Percentiles rank a stretch among this genome's conserved stretches.
These are phyloP conservation scores for Leptographium lundbergii DNA, from an alignment of 2,329 filamentous ascomycete species.

Conservation along the genomic window DNA sequence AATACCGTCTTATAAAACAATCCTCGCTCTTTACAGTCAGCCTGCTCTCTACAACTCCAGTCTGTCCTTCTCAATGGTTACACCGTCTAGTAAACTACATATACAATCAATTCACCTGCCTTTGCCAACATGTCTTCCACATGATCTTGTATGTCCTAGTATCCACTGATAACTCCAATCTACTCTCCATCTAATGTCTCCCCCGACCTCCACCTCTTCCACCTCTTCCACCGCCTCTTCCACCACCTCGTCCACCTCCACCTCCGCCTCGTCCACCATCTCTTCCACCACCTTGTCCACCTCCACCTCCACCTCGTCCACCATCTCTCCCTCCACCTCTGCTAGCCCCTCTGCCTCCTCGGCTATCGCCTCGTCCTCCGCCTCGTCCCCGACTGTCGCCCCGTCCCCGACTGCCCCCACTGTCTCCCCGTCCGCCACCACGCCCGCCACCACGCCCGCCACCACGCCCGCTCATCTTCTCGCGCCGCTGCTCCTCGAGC, in stretches of 20 bases:
- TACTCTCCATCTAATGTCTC: background rate
- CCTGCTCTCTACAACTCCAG: no score
- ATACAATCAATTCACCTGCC: no score
- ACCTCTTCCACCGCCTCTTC: background rate
- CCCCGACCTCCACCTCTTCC: background rate
- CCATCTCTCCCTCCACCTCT: constrained; percentile 1
- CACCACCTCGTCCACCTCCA: background rate
- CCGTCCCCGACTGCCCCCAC: constrained; percentile 1
- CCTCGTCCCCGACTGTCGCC: background rate
- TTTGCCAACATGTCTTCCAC: no score
- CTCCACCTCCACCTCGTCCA: background rate
- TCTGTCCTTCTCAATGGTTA: no score
- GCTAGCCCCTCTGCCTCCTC: background rate
- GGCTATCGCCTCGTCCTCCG: constrained; percentile 1
- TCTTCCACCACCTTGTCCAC: background rate
- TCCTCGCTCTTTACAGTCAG: no score
- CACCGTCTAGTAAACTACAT: no score
- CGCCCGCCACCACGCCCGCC: constrained; percentile 2
- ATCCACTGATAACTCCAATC: no score
- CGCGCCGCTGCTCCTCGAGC: constrained; percentile 60
- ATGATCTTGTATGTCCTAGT: no score
- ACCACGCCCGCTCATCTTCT: constrained; percentile 53
- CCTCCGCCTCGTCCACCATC: no score
- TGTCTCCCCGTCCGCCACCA: background rate
- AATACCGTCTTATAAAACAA: no score